Evolutionary conservation across 2,329 filamentous ascomycete genomes (phyloP).

Genomic region (Blumeria hordei): DNA sequence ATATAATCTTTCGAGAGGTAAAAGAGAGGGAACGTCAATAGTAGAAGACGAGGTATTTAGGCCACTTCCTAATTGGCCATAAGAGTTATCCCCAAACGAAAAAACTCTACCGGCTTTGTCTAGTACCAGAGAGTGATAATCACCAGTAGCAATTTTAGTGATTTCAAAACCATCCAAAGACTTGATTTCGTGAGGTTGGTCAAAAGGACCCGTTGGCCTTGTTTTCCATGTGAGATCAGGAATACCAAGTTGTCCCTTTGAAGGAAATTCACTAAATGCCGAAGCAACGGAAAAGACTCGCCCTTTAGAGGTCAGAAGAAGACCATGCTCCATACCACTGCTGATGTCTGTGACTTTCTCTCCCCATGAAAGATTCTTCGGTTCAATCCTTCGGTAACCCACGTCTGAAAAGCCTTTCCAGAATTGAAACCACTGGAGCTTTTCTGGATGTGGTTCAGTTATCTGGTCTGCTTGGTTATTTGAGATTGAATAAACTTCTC

Average conservation of each 20-base stretch:
- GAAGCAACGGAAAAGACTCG: conserved; percentile 77
- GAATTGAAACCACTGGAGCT: conserved; percentile 47
- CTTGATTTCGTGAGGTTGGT: conserved; percentile 58
- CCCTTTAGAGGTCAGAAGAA: conserved; percentile 64
- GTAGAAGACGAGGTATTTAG: conserved; percentile 33
- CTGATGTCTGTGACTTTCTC: conserved; percentile 54
- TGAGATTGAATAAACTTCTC: conserved; percentile 66
- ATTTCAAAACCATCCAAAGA: conserved; percentile 48
- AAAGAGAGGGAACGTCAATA: conserved; percentile 43
- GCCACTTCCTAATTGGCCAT: conserved; percentile 76
- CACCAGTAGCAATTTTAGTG: conserved; percentile 54
- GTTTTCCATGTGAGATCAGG: conserved; percentile 61
- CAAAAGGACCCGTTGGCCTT: conserved; percentile 52
- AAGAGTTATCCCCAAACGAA: conserved; percentile 73
- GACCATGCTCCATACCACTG: conserved; percentile 62
- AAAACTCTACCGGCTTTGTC: conserved; percentile 59
- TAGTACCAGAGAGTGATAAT: conserved; percentile 62
- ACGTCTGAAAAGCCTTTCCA: conserved; percentile 34
- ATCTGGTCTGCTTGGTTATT: conserved; percentile 49
- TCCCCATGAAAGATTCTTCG: conserved; percentile 34
- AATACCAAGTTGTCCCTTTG: conserved; percentile 67
- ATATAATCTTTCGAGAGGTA: conserved; percentile 54
- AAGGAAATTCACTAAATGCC: conserved; percentile 53
- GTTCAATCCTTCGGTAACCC: conserved; percentile 50
- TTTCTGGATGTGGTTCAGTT: conserved; percentile 35